These are phyloP conservation scores for Penicillium frequentans DNA, from an alignment of 2,329 filamentous ascomycete species.

Conservation along the genomic window DNA sequence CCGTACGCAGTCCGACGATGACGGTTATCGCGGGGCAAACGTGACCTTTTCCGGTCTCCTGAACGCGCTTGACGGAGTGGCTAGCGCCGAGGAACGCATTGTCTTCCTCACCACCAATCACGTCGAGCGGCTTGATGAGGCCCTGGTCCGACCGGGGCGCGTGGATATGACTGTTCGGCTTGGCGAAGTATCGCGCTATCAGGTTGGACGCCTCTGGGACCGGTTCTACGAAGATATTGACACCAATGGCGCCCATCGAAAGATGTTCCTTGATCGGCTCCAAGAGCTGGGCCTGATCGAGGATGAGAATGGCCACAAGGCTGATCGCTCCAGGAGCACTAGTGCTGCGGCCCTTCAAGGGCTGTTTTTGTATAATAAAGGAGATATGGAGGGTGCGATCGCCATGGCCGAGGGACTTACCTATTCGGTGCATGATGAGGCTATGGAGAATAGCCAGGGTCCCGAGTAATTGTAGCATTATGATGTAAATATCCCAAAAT, in stretches of 20 bases:
- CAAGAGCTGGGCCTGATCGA: conserved; percentile 70
- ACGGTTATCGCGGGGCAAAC: conserved; percentile 82
- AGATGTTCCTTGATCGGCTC: conserved; percentile 70
- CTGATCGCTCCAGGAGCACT: conserved; percentile 54
- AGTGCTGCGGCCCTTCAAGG: conserved; percentile 94
- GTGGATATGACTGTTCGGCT: conserved; percentile 92
- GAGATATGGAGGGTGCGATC: conserved; percentile 83
- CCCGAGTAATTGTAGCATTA: conserved; percentile 21
- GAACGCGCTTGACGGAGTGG: conserved; percentile 85
- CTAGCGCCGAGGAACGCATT: conserved; percentile 89
- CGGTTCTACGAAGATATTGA: conserved; percentile 90
- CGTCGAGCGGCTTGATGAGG: conserved; percentile 83
- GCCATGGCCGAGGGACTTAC: conserved; percentile 63
- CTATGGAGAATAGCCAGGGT: conserved; percentile 17
- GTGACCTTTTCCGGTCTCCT: conserved; percentile 93
- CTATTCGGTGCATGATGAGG: conserved; percentile 32
- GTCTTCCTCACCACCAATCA: conserved; percentile 95
- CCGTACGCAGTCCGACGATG: conserved; percentile 66
- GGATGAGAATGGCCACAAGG: conserved; percentile 50
- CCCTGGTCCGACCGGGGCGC: conserved; percentile 83
- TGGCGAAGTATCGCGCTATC: conserved; percentile 81
- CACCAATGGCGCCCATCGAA: conserved; percentile 58
- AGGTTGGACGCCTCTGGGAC: conserved; percentile 87
- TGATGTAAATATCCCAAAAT: conserved; percentile 26
- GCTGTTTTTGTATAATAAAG: conserved; percentile 93